Conservation (phyloP, 305 asterid species). For the Fraxinus albicans region DNA sequence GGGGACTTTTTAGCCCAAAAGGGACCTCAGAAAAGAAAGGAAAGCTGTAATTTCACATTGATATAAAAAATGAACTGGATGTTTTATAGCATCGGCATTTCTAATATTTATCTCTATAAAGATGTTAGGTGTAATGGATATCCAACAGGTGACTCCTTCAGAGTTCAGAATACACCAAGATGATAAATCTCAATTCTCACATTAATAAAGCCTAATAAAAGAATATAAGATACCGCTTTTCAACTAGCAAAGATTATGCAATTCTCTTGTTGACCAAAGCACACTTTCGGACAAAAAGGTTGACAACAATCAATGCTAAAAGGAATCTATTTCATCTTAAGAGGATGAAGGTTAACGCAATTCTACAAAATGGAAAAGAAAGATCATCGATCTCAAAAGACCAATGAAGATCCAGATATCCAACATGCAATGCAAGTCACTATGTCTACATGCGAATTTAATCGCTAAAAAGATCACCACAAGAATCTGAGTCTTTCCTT, state of each 20-base stretch:
- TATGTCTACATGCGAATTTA: background rate
- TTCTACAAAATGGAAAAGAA: background rate
- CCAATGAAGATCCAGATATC: background rate
- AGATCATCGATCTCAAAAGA: background rate
- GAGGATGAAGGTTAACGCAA: background rate
- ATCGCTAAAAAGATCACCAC: constrained; percentile 5
- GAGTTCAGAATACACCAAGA: background rate
- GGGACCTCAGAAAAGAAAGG: background rate
- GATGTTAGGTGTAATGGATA: background rate
- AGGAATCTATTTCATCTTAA: background rate
- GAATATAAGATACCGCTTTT: background rate
- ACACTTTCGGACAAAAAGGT: background rate
- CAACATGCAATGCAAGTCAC: background rate
- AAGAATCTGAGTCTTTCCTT: background rate
- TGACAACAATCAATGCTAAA: background rate
- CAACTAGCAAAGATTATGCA: background rate
- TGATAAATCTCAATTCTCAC: background rate
- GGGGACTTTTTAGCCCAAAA: no score
- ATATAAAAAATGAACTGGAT: background rate
- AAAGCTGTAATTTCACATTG: background rate
- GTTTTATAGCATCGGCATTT: background rate
- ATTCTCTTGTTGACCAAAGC: background rate
- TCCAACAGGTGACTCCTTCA: background rate
- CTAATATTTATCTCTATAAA: background rate
- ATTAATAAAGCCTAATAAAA: background rate